Evolutionary conservation across 768 basidiomycete genomes (phyloP).

Genomic region (Lactifluus subvellereus): DNA sequence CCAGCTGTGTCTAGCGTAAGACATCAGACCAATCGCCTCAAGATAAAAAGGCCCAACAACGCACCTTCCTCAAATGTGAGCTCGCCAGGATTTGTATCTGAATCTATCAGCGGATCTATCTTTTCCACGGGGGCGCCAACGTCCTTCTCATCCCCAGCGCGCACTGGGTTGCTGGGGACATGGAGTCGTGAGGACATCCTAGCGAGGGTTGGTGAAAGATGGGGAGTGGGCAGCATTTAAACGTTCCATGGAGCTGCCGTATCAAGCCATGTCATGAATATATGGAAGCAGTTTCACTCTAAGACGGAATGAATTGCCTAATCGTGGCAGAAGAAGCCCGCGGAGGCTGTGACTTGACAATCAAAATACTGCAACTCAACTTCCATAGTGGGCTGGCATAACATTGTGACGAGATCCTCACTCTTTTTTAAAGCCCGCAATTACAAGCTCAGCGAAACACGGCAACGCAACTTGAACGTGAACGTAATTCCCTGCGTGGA

Average conservation of each 20-base stretch:
- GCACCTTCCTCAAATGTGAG: slow-evolving; percentile 48
- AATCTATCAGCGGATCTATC: neutral
- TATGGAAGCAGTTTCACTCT: neutral
- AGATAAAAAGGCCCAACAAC: neutral
- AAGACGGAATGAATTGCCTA: too few species aligned
- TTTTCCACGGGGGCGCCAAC: neutral
- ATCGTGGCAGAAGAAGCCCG: too few species aligned
- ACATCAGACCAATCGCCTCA: neutral
- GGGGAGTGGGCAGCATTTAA: neutral
- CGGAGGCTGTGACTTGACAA: too few species aligned
- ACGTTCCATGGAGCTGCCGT: neutral
- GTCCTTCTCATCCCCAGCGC: neutral
- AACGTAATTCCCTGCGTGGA: too few species aligned
- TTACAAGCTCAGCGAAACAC: too few species aligned
- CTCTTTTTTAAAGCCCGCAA: too few species aligned
- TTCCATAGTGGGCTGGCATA: too few species aligned
- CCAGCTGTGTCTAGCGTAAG: slow-evolving; percentile 40
- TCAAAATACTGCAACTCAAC: too few species aligned
- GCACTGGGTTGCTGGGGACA: neutral
- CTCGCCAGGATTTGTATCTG: slow-evolving; percentile 36
- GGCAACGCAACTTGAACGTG: too few species aligned
- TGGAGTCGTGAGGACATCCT: neutral
- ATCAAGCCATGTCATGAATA: neutral
- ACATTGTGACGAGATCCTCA: too few species aligned
- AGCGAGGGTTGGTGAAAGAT: neutral